Base-by-base conservation (phyloP, 768 basidiomycete species). In the Postia placenta region DNA sequence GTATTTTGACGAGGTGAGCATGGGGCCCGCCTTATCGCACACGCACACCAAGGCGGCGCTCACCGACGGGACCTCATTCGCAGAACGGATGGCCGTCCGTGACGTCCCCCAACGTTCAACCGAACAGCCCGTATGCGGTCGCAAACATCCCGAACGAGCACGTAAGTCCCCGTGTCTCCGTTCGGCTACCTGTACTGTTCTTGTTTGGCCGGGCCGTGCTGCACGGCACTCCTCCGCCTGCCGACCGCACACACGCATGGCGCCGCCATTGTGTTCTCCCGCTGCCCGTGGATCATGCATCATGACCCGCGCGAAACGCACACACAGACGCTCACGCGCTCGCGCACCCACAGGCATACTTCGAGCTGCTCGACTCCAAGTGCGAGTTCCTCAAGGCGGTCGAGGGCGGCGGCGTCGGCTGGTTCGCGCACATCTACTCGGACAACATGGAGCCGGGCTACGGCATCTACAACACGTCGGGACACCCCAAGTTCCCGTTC, bases 341-440 rank as follows among this genome's bases (percentile, higher is more conserved):
- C n/a, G n/a, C 42, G 33, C 19, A 46, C 56, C 53, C 17, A 26
- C 53, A 85, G 77, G 76, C 73, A 49, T 89, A 87, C 58, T 87
- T 71, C 52, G 64, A 64, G 17, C 63, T 89, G 11, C 74, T 89
- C 14, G 84, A 90, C 54, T 61, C 68, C 1, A 75, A 83, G 47
- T 89, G 87, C 58, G 57, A 68, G 9, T 72, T 79, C 56, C 70
- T 89, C 58, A 89, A 89, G 65, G 58, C 54, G 0, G 75, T 76
- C 22, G 60, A 66, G 14, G 75, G 75, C 2, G 85, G 85, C 19
- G 85, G 85, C 20, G 67, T 88, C 28, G 85, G 87, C 11, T 90
- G 87, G 87, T 90, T 90, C 56, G 84, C 83, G 23, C 87, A 89
- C 60, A 81, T 88, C 47, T 88, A 87, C 58, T 79, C 80, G 1